A percentile compares a stretch with the other conserved stretches of the same genome.
Conservation (phyloP, 2,329 filamentous ascomycete species). For the Aquanectria penicillioides region DNA sequence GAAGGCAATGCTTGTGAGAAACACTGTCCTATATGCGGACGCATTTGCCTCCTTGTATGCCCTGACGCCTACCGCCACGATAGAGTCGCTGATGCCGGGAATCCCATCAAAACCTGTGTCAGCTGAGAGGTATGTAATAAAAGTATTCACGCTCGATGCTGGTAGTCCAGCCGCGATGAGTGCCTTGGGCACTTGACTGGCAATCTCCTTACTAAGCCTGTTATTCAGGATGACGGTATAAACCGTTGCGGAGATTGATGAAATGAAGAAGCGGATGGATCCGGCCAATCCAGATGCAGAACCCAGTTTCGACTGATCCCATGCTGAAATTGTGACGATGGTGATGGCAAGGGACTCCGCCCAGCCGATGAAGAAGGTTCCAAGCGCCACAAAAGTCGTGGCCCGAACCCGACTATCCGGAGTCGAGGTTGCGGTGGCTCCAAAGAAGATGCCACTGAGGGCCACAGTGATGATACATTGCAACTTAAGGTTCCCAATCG, state of each 20-base stretch:
- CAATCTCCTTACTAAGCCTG: slow-evolving; percentile 44
- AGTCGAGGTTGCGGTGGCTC: slow-evolving; percentile 41
- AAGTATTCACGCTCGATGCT: slow-evolving; percentile 44
- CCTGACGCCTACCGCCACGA: slow-evolving; percentile 41
- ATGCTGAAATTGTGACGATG: slow-evolving; percentile 46
- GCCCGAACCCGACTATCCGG: slow-evolving; percentile 41
- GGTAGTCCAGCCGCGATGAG: slow-evolving; percentile 51
- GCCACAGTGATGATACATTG: slow-evolving; percentile 43
- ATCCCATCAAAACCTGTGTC: slow-evolving; percentile 42
- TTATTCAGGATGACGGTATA: slow-evolving; percentile 48
- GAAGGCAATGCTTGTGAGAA: slow-evolving; percentile 49
- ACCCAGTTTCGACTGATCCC: slow-evolving; percentile 49
- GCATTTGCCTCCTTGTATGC: slow-evolving; percentile 48
- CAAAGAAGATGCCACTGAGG: slow-evolving; percentile 45
- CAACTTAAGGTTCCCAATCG: slow-evolving; percentile 46
- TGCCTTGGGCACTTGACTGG: slow-evolving; percentile 44
- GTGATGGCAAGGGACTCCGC: slow-evolving; percentile 48
- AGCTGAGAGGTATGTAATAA: slow-evolving; percentile 46
- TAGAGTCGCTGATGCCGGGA: slow-evolving; percentile 43
- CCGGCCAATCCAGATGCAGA: slow-evolving; percentile 48
- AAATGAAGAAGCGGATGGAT: slow-evolving; percentile 49
- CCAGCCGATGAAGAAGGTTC: slow-evolving; percentile 50
- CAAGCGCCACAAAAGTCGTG: slow-evolving; percentile 42
- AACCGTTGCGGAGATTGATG: slow-evolving; percentile 45
- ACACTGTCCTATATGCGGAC: slow-evolving; percentile 47